Base-by-base conservation (phyloP, 176 grass and related monocot species). In the Bothriochloa decipiens region DNA sequence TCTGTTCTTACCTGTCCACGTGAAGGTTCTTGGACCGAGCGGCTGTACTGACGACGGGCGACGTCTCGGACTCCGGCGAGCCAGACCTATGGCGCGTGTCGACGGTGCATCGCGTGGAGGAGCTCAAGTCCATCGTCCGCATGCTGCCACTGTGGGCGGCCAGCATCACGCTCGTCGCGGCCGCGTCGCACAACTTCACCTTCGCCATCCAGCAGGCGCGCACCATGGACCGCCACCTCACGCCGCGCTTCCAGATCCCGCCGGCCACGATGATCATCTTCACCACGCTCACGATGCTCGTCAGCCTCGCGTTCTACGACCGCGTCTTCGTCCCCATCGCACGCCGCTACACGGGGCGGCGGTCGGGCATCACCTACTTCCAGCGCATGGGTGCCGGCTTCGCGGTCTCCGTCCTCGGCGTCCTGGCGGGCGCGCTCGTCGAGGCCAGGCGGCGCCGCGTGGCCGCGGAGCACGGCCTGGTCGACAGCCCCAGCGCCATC, bases 351-450 rank as follows among this genome's bases (percentile, higher is more conserved):
- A 91, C 94, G 14, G 75, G 88, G 23, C 63, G 29, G 10, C 83
- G 32, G 6, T 85, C 85, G 0, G 91, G 94, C 12, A 87, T 93
- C 80, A 92, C 90, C 43, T 94, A 89, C 90, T 91, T 97, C 74
- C 95, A 97, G 74, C 92, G 95, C 83, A 92, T 94, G 90, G 95
- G 88, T 37, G 91, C 88, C n/a, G 95, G 95, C 57, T 67, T 97
- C 65, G 77, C 84, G 6, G 83, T 94, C 53, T 87, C 88, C 26
- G 26, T 87, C 2, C 76, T 87, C 5, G 86, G 90, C 69, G 93
- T 92, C 65, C 35, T 92, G 23, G 88, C 84, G 3, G 92, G 90
- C 23, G 86, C 95, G 27, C 58, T 94, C 65, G 95, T 97, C 0
- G 95, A 97, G 76, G 11, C 57, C 40, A 91, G 58, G 88, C 88